phyloP scores from a whole-genome alignment of 2,329 filamentous ascomycete genomes.

The Passalora sequoiae region DNA sequence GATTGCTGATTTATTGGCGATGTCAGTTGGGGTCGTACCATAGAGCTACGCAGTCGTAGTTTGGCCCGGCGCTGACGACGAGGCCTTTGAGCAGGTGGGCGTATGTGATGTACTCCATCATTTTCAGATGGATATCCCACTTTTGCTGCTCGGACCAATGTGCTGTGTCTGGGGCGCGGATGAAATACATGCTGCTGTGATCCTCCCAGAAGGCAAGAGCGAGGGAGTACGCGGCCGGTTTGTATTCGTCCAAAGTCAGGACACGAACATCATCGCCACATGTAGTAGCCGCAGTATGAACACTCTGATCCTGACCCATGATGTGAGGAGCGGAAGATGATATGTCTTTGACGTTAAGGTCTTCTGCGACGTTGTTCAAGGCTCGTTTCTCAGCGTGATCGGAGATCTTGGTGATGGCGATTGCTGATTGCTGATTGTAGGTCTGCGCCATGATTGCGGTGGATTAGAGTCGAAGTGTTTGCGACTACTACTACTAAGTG shows the following conservation, averaged over 20 bases:
- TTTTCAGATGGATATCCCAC: slow-evolving; percentile 71
- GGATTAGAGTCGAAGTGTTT: slow-evolving; percentile 27
- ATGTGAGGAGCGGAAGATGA: slow-evolving; percentile 14
- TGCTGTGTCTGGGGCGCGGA: slow-evolving; percentile 64
- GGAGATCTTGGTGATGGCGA: slow-evolving; percentile 29
- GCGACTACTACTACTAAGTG: slow-evolving; percentile 40
- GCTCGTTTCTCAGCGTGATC: slow-evolving; percentile 33
- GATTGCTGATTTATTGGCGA: not conserved
- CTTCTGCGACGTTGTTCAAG: slow-evolving; percentile 29
- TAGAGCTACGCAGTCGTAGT: slow-evolving; percentile 72
- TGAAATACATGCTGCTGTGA: slow-evolving; percentile 67
- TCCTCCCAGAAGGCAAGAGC: slow-evolving; percentile 74
- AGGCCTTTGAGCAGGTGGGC: slow-evolving; percentile 69
- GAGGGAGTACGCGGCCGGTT: slow-evolving; percentile 64
- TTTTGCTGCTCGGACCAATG: slow-evolving; percentile 60
- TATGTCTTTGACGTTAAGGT: slow-evolving; percentile 9
- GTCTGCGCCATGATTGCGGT: slow-evolving; percentile 42
- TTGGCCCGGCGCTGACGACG: slow-evolving; percentile 67
- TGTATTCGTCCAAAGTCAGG: slow-evolving; percentile 62
- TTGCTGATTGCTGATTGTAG: no score
- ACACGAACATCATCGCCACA: slow-evolving; percentile 54
- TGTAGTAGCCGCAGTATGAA: slow-evolving; percentile 4
- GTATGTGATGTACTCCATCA: slow-evolving; percentile 72
- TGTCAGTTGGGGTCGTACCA: slow-evolving; percentile 53
- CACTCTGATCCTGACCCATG: slow-evolving; percentile 7